These are phyloP conservation scores for Leccinum broughii DNA, from an alignment of 768 basidiomycete genomes.

Conservation along the genomic window DNA sequence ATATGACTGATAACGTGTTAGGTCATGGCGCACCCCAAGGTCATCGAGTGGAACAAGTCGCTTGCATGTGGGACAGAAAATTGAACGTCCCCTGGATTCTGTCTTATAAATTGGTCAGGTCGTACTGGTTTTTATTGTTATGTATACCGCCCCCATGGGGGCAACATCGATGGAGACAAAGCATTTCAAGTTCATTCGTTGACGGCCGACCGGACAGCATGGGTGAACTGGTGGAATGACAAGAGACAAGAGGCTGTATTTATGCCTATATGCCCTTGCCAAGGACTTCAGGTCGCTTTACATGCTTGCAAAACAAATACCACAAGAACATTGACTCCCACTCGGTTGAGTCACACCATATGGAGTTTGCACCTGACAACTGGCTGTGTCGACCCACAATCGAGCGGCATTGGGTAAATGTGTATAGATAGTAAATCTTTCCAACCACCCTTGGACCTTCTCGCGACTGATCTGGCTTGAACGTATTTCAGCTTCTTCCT, in stretches of 20 bases:
- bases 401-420: not conserved
- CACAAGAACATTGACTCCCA: no score
- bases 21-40: conserved; percentile 46
- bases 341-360: no score
- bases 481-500: no score
- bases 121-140: conserved; percentile 9
- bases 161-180: not conserved
- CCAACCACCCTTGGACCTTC: no score
- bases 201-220: no score
- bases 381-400: not conserved
- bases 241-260: not conserved
- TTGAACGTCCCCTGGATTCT: not conserved
- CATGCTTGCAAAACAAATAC: no score
- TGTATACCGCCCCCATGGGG: conserved; percentile 1
- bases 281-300: not conserved
- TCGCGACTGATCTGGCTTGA: no score
- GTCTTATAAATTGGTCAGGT: not conserved
- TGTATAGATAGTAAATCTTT: conserved; percentile 1
- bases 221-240: no score
- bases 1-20: conserved; percentile 11
- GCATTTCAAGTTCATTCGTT: not conserved
- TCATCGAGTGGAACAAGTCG: conserved; percentile 44
- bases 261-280: not conserved
- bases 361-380: no score
- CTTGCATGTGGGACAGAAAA: conserved; percentile 3